Evolutionary conservation across 768 basidiomycete genomes (phyloP), one percentile per base, ranked within the genome.

Genomic region (Rhizopogon roseolus): DNA sequence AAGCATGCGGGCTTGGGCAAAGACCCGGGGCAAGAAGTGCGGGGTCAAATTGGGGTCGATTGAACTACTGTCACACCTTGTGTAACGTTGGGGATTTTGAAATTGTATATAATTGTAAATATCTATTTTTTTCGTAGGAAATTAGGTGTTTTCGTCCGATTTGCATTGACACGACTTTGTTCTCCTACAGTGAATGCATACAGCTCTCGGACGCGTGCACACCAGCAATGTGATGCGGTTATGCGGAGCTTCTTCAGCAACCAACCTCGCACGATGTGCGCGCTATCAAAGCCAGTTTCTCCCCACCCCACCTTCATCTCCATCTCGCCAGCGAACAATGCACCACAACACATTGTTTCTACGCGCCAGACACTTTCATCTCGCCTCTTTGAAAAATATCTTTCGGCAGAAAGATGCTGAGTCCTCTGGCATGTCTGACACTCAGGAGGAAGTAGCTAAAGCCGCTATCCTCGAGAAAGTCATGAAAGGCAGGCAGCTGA

Each of bases 401-500:
- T 48, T 58, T 37, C 60, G 44, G 8, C 52, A 54, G 11, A 44
- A 19, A 36, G 6, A 34, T 9, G 8, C 36, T 1, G 53, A 39
- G 5, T 38, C 56, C 0, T 54, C 57, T 2, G 6, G 37, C 2
- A 36, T 65, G 16, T 63, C 76, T 32, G 72, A 74, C 53, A 71
- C 63, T 44, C 81, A 86, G 62, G 88, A 93, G 68, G 88, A 90
- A 62, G 76, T 76, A 34, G 80, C 86, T 1, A 84, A 85, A 62
- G 80, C 79, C 28, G 84, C 85, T 49, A 85, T 93, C 56, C 72
- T 93, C 46, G 90, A 92, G 63, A 90, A 88, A 60, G 85, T 89
- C 55, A 85, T 92, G 81, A 90, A 90, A 66, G 87, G 88, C 53
- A 81, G 91, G 50, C 88, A 93, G 62, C 90, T 92, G 22, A 82